Conservation (phyloP, 495 filamentous ascomycete species). For the Niebla homalea region DNA sequence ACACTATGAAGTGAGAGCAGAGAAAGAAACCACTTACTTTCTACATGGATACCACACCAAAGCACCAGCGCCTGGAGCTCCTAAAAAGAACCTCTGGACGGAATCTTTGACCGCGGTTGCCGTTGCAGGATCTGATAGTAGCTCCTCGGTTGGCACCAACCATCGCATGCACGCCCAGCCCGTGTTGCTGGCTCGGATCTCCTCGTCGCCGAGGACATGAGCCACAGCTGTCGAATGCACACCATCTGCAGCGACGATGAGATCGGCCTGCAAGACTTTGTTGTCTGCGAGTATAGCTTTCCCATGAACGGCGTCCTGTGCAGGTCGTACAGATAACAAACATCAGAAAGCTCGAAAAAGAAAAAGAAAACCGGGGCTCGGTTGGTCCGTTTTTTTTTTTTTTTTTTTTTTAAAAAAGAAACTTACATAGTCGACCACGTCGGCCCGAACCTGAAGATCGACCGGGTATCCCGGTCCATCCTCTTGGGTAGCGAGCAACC, state of each 20-base stretch:
- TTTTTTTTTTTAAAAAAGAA: too few species aligned
- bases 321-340: not conserved
- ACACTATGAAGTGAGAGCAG: too few species aligned
- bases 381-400: too few species aligned
- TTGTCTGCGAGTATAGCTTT: constrained; percentile 6
- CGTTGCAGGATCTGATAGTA: not conserved
- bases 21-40: too few species aligned
- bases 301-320: constrained; percentile 11
- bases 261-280: constrained; percentile 20
- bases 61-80: too few species aligned
- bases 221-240: constrained; percentile 21
- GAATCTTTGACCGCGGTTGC: not conserved
- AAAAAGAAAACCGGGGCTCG: too few species aligned
- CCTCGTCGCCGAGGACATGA: not conserved
- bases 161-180: constrained; percentile 3
- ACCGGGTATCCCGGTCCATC: not conserved
- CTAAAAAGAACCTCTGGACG: not conserved
- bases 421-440: not conserved
- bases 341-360: not conserved
- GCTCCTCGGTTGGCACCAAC: not conserved
- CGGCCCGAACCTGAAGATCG: not conserved
- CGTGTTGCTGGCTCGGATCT: constrained; percentile 1
- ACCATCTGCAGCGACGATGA: constrained; percentile 39
- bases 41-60: too few species aligned
- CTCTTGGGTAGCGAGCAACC: constrained; percentile 18